Evolutionary conservation across 148 eudicot species (phyloP).

Genomic region (Heliosperma pusillum): DNA sequence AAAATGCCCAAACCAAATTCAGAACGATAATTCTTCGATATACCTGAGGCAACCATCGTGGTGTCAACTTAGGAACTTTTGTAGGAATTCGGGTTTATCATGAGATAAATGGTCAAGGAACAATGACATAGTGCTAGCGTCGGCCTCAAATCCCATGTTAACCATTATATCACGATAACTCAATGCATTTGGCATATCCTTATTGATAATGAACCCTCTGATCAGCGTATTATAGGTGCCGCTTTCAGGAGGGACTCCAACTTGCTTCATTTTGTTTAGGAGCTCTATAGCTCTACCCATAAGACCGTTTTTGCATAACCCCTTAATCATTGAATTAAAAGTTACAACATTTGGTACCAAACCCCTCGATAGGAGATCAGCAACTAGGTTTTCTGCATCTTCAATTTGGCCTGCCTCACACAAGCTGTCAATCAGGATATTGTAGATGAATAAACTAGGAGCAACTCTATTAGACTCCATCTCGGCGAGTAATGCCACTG

Average conservation of each 20-base stretch:
- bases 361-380: constrained; percentile 3
- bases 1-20: no score
- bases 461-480: constrained; percentile 8
- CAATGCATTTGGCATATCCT: not conserved
- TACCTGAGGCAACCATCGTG: not conserved
- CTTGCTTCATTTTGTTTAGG: not conserved
- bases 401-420: constrained; percentile 10
- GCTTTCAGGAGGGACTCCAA: constrained; percentile 10
- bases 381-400: constrained; percentile 7
- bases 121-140: not conserved
- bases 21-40: not conserved
- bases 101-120: not conserved
- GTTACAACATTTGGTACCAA: not conserved
- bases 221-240: constrained; percentile 6
- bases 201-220: not conserved
- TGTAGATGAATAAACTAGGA: not conserved
- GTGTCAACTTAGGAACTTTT: not conserved
- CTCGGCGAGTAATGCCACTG: not conserved
- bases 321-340: constrained; percentile 5
- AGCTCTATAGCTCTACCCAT: constrained; percentile 2
- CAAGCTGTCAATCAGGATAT: not conserved
- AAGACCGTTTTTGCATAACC: constrained; percentile 15
- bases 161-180: not conserved
- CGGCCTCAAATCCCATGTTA: constrained; percentile 1
- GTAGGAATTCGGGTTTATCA: not conserved